phyloP scores from a whole-genome alignment of 208 protist genomes.

The Acanthamoeba lenticulata region DNA sequence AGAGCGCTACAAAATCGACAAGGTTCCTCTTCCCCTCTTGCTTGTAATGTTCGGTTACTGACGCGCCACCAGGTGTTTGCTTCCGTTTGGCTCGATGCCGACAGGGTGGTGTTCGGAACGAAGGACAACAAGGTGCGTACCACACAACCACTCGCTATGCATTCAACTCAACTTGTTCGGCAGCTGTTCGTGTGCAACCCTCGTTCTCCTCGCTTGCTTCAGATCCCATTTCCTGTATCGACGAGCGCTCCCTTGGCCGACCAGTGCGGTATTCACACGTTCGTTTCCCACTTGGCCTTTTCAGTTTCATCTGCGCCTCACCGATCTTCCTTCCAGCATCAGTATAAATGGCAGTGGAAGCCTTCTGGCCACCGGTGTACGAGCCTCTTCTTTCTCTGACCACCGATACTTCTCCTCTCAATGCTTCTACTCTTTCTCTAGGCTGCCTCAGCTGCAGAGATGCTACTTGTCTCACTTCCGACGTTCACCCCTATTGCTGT shows the following conservation, averaged over 20 bases:
- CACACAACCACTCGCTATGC: neutral
- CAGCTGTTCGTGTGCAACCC: neutral
- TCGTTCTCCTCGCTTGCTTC: neutral
- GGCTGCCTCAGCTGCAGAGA: neutral
- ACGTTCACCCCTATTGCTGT: neutral
- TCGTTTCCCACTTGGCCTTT: neutral
- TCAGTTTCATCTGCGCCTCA: neutral
- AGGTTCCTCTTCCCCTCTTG: neutral
- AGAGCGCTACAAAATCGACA: constrained; percentile 6
- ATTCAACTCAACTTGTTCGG: neutral
- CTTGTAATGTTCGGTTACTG: neutral
- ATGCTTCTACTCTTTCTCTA: neutral
- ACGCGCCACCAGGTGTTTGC: constrained; percentile 44
- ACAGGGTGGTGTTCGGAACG: constrained; percentile 18
- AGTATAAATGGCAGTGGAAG: neutral
- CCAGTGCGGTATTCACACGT: constrained; percentile 56
- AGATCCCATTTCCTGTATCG: neutral
- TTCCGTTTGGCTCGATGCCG: neutral
- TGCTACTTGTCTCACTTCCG: neutral
- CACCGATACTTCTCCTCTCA: no score
- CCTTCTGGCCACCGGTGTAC: constrained; percentile 12
- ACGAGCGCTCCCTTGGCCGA: neutral
- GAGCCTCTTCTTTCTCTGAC: neutral
- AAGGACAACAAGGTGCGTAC: constrained; percentile 28
- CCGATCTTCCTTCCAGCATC: neutral